Evolutionary conservation across 2,329 filamentous ascomycete genomes (phyloP), one percentile per base, ranked within the genome.

Genomic region (Aspergillus pseudoterreus): DNA sequence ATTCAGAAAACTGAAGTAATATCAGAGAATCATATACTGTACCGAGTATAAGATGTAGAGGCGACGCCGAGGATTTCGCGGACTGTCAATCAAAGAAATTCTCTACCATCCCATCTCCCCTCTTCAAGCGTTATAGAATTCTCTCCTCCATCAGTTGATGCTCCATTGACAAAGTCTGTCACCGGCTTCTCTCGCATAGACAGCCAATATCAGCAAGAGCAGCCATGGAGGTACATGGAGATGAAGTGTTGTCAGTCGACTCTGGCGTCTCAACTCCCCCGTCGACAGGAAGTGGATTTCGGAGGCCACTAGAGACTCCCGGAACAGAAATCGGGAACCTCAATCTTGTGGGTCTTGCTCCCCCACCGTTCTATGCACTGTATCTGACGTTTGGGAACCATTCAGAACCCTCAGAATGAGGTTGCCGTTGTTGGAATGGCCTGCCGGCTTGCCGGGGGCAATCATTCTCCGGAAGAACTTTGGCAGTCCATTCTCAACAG

Each of bases 391-490:
- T 15, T 30, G 8, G 19, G 22, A 17, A 15, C 44, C 2, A 46
- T 8, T 9, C 33, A 38, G 17, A 35, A 46, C 17, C 33, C 19
- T 42, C 39, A 19, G 33, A 42, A 42, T 22, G 62, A 63, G 43
- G 59, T 71, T 14, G 69, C 69, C 6, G 63, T 72, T 15, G 60
- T 71, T 14, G 69, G 69, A 4, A 60, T 69, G 51, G 61, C 61
- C 5, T 72, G 69, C 48, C 63, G 68, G 22, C 54, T 61, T 1
- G 61, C 69, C 3, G 67, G 69, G 4, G 63, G 57, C 2, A 65
- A 61, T 36, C 51, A 66, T 33, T 57, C 51, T 14, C 67, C 66
- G 0, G 65, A 68, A 15, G 53, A 66, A 32, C 63, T 72, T 6
- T 72, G 69, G 69, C 22, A 68, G 17, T 63, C 62, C 27, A 47